These are phyloP conservation scores for Geotrichum candidum DNA, from an alignment of 1,139 yeast genomes.

Conservation along the genomic window DNA sequence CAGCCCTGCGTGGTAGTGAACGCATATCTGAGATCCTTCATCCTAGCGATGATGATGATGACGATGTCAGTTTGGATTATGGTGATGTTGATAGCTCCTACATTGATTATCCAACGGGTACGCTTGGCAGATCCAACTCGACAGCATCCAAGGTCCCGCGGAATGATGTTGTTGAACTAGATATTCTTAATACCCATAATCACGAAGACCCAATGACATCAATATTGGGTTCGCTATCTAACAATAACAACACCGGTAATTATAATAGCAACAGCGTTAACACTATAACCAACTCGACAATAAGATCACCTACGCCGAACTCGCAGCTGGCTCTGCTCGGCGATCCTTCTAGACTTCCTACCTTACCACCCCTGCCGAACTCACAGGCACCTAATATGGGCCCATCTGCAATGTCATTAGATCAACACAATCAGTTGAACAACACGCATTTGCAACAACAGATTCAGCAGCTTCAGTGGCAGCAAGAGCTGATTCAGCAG, in stretches of 20 bases:
- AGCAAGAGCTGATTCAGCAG: constrained; percentile 14
- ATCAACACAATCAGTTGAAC: background rate
- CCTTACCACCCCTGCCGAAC: constrained; percentile 9
- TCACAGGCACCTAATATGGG: background rate
- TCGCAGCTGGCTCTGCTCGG: constrained; percentile 13
- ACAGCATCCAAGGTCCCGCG: background rate
- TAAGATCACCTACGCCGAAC: constrained; percentile 5
- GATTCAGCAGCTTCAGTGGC: constrained; percentile 16
- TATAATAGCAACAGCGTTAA: background rate
- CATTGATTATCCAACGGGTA: constrained; percentile 4
- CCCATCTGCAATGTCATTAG: background rate
- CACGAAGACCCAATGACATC: background rate
- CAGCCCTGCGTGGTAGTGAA: constrained; percentile 9
- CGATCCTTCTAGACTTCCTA: constrained; percentile 4
- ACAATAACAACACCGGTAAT: background rate
- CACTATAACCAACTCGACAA: background rate
- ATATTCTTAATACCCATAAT: background rate
- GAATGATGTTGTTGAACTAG: constrained; percentile 10
- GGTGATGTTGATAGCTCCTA: constrained; percentile 1
- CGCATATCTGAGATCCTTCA: constrained; percentile 6
- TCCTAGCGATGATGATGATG: constrained; percentile 11
- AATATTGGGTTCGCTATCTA: background rate
- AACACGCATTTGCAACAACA: constrained; percentile 12
- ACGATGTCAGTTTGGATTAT: constrained; percentile 5
- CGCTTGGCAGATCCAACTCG: constrained; percentile 7